Base-by-base conservation (phyloP, 192 early-diverging fungal species). In the Coemansia sp. region DNA sequence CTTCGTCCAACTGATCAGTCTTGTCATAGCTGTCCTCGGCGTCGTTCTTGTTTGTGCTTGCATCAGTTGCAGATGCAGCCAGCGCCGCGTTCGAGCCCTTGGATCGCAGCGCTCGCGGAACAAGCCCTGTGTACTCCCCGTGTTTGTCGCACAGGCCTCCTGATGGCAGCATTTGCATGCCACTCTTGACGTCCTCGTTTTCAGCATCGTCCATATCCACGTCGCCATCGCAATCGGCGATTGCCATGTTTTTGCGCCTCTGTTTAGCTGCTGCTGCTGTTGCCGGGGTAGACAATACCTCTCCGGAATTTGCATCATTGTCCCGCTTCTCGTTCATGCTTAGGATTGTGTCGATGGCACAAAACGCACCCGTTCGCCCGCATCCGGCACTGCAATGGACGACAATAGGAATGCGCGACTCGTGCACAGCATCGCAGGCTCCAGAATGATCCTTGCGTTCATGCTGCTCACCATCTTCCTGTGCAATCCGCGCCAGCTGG, bases 311-410 rank as follows among this genome's bases (percentile, higher is more conserved):
- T 15, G 26, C 62, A 33, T 26, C 52, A 2, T 10, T 35, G 49
- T 60, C 64, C 10, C 21, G 53, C 38, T 71, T 36, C 66, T 63
- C 64, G 20, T 30, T 30, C 21, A 73, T 67, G 6, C 45, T 20
- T 60, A 74, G 58, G 20, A 68, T 67, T 0, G 85, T 86, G 63
- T 93, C 90, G 43, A 95, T 73, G 0, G 84, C 89, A 60, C 90
- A 90, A 67, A 94, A 95, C 0, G 93, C 89, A 15, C 94, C 94
- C 10, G 93, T 95, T 33, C 94, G 83, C 6, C 94, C 94, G 65
- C 91, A 92, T 1, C 94, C 94, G 7, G 94, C 94, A 62, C 88
- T 90, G 69, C 94, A 96, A 67, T 96, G 93, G 10, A 94, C 92
- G 8, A 94, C 73, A 60, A 89, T 85, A 0, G 94, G 94, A 0